A percentile compares a stretch with the other conserved stretches of the same genome.
phyloP scores from a whole-genome alignment of 2,329 filamentous ascomycete species.

The Thielaviopsis cerberus region DNA sequence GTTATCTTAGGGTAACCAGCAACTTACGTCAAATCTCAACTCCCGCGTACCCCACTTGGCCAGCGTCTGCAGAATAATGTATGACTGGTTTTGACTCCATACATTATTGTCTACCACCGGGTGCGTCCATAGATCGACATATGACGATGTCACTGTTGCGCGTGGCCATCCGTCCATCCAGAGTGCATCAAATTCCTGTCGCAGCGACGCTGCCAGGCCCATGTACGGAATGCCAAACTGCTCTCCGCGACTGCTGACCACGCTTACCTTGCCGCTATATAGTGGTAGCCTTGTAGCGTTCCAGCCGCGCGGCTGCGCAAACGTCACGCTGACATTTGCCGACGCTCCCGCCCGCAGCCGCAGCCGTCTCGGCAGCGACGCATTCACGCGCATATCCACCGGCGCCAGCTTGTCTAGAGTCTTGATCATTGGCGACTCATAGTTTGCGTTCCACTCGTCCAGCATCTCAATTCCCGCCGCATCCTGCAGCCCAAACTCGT shows the following conservation, averaged over 20 bases:
- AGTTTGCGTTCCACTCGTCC: not conserved
- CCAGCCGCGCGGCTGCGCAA: slow-evolving; percentile 16
- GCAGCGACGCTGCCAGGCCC: slow-evolving; percentile 4
- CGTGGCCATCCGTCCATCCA: slow-evolving; percentile 7
- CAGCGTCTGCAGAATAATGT: slow-evolving; percentile 2
- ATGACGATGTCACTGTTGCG: not conserved
- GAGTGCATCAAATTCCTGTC: slow-evolving; percentile 3
- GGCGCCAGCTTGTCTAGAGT: slow-evolving; percentile 6
- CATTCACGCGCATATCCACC: not conserved
- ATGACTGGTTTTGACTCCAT: slow-evolving; percentile 6
- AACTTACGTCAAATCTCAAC: slow-evolving; percentile 12
- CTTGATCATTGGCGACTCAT: slow-evolving; percentile 6
- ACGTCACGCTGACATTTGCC: slow-evolving; percentile 13
- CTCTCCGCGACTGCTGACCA: slow-evolving; percentile 24
- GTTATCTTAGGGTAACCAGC: not conserved
- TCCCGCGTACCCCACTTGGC: slow-evolving; percentile 11
- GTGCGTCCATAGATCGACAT: not conserved
- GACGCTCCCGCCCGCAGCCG: not conserved
- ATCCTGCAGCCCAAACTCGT: slow-evolving; percentile 23
- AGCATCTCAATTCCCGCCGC: slow-evolving; percentile 7
- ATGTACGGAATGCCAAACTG: slow-evolving; percentile 24
- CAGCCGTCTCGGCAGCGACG: not conserved
- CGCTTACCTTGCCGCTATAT: slow-evolving; percentile 26
- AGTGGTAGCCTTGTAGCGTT: slow-evolving; percentile 21
- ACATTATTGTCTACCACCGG: slow-evolving; percentile 2